Percentiles rank a stretch among this genome's conserved stretches.
phyloP scores from a whole-genome alignment of 2,329 filamentous ascomycete genomes.

The Macrophomina tecta region DNA sequence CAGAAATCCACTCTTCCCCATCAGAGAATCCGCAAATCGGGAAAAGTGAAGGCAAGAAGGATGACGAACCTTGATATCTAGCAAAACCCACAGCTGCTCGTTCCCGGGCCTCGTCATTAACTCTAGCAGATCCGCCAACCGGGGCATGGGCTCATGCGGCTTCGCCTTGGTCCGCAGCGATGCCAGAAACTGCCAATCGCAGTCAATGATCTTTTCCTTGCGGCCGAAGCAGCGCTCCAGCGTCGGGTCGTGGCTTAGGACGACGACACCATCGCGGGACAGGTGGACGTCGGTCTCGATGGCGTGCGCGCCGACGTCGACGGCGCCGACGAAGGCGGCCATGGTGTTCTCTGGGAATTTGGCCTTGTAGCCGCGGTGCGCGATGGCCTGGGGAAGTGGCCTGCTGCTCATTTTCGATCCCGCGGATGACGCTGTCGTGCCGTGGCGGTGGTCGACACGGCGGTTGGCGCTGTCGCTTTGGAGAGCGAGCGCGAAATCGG shows the following conservation, averaged over 20 bases:
- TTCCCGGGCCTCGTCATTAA: constrained; percentile 70
- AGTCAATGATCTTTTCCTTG: constrained; percentile 74
- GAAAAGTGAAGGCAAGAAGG: background rate
- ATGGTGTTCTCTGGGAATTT: constrained; percentile 86
- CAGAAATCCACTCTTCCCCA: background rate
- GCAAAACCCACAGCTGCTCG: constrained; percentile 76
- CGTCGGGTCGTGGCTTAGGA: constrained; percentile 81
- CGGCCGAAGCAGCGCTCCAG: constrained; percentile 83
- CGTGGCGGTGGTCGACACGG: constrained; percentile 33
- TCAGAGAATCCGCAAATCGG: background rate
- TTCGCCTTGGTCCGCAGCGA: constrained; percentile 69
- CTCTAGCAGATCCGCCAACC: constrained; percentile 74
- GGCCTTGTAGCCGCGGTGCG: constrained; percentile 79
- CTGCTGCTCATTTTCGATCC: constrained; percentile 30
- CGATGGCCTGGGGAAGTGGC: constrained; percentile 72
- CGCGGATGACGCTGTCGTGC: constrained; percentile 32
- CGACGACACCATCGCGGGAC: constrained; percentile 80
- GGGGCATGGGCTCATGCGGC: constrained; percentile 75
- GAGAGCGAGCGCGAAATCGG: constrained; percentile 42
- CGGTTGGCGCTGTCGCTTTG: constrained; percentile 30
- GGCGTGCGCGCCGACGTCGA: constrained; percentile 76
- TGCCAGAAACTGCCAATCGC: constrained; percentile 75
- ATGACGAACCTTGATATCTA: constrained; percentile 77
- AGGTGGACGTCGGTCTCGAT: constrained; percentile 90
- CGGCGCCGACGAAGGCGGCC: constrained; percentile 75